phyloP scores from a whole-genome alignment of 345 rosid genomes.

The Populus tremula region DNA sequence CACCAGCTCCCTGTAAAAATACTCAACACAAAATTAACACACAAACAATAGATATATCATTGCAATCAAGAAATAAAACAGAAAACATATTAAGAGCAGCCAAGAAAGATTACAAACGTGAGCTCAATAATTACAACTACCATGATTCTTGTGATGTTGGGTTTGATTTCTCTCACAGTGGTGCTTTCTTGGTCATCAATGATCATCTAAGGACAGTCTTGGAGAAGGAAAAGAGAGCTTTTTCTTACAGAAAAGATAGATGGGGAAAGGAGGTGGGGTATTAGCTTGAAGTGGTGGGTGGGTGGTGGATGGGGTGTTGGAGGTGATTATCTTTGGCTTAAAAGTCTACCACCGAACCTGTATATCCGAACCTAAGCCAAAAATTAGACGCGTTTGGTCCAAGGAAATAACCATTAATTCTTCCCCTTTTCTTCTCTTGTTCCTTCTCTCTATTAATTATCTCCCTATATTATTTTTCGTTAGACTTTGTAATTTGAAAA shows the following conservation, averaged over 20 bases:
- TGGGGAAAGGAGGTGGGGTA: slow-evolving; percentile 17
- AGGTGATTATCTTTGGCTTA: slow-evolving; percentile 27
- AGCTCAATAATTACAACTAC: slow-evolving; percentile 11
- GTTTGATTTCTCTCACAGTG: slow-evolving; percentile 39
- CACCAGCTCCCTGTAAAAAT: slow-evolving; percentile 38
- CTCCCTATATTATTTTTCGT: not conserved
- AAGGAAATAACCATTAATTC: slow-evolving; percentile 12
- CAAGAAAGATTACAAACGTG: not conserved
- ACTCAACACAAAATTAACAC: not conserved
- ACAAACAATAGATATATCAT: not conserved
- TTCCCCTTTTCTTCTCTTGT: not conserved
- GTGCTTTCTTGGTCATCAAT: slow-evolving; percentile 37
- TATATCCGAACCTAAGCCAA: slow-evolving; percentile 15
- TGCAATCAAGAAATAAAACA: not conserved
- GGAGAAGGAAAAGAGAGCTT: not conserved
- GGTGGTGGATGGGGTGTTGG: slow-evolving; percentile 13
- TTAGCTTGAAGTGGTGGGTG: slow-evolving; percentile 19
- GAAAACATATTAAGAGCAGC: not conserved
- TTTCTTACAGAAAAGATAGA: not conserved
- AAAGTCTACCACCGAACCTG: slow-evolving; percentile 36
- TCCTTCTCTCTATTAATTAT: not conserved
- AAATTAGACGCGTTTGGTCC: slow-evolving; percentile 22
- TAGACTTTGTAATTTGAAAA: not conserved
- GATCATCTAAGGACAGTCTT: not conserved
- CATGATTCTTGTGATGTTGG: slow-evolving; percentile 63